Conservation (phyloP, 2,329 filamentous ascomycete species). For the Purpureocillium takamizusanense region DNA sequence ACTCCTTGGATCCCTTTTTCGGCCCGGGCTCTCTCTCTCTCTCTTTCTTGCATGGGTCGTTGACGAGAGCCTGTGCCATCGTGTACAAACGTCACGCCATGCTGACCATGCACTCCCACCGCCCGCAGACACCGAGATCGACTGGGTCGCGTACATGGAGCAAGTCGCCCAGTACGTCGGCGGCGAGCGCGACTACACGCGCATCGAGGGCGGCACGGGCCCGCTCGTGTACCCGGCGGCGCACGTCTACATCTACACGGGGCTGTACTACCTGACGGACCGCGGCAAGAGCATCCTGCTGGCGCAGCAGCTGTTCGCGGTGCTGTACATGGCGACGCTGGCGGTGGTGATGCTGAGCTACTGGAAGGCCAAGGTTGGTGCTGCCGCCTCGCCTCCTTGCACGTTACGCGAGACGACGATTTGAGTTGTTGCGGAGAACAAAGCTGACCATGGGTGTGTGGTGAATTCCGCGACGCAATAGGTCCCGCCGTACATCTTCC, state of each 20-base stretch:
- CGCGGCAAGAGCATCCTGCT: slow-evolving; percentile 64
- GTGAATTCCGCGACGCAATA: slow-evolving; percentile 24
- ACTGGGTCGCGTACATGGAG: slow-evolving; percentile 96
- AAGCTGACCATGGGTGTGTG: neutral
- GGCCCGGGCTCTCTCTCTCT: neutral
- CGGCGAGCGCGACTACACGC: slow-evolving; percentile 82
- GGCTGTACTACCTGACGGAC: slow-evolving; percentile 69
- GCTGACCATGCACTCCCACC: too few relatives aligned
- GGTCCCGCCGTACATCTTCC: slow-evolving; percentile 80
- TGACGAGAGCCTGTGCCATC: too few relatives aligned
- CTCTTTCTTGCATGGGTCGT: neutral
- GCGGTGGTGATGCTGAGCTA: slow-evolving; percentile 78
- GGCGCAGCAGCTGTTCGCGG: slow-evolving; percentile 78
- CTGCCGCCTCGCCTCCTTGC: too few relatives aligned
- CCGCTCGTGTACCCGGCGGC: slow-evolving; percentile 91
- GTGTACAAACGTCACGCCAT: too few relatives aligned
- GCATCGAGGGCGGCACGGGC: slow-evolving; percentile 80
- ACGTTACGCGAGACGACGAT: neutral
- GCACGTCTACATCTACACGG: slow-evolving; percentile 85
- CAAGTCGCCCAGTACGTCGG: slow-evolving; percentile 71
- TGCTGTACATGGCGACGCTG: slow-evolving; percentile 69
- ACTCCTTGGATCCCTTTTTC: too few relatives aligned
- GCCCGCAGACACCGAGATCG: slow-evolving; percentile 92
- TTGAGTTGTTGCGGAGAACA: neutral
- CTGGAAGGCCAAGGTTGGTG: slow-evolving; percentile 55